Evolutionary conservation across 768 basidiomycete species (phyloP), one percentile per base, ranked within the genome.

Genomic region (Hygrophorus pudorinus): DNA sequence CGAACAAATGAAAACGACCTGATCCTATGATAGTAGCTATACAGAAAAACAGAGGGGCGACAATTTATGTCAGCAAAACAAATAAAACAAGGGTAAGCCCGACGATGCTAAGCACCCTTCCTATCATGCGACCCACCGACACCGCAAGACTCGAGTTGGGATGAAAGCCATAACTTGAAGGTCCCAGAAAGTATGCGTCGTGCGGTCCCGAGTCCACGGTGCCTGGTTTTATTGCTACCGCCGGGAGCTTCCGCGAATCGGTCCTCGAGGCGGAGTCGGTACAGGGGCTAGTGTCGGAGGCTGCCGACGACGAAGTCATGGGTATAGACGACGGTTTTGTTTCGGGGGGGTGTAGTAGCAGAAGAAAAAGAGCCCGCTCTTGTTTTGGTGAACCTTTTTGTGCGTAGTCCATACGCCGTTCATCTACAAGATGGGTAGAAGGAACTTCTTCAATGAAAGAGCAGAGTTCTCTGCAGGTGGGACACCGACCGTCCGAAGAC

Each of bases 401-500:
- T 10, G 32, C 34, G n/a, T 21, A 18, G 11, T 44, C 35, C 30
- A 17, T 20, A n/a, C 5, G 13, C 21, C 9, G 6, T 3, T 13
- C 5, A 11, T 10, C 17, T 5, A n/a, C n/a, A n/a, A n/a, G n/a
- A n/a, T n/a, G n/a, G n/a, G 5, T 11, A 20, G 21, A 30, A 12
- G 40, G 27, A 16, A 8, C 12, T 13, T 24, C 30, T 24, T 30
- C 31, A 8, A 47, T 41, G 12, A 53, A 29, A 18, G 47, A 44
- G 45, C 51, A 55, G 11, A 41, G 51, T 31, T 36, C 31, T 40
- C 49, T 44, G 29, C 54, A 55, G 35, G 54, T 35, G 11, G 54
- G 54, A 39, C 54, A 55, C 40, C 51, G 52, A 1, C 52, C 51
- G 40, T 55, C 52, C 1, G 52, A 49, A 2, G 50, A 51, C 1